Conservation (phyloP, 306 rosid species). For the Carpinus viminea region DNA sequence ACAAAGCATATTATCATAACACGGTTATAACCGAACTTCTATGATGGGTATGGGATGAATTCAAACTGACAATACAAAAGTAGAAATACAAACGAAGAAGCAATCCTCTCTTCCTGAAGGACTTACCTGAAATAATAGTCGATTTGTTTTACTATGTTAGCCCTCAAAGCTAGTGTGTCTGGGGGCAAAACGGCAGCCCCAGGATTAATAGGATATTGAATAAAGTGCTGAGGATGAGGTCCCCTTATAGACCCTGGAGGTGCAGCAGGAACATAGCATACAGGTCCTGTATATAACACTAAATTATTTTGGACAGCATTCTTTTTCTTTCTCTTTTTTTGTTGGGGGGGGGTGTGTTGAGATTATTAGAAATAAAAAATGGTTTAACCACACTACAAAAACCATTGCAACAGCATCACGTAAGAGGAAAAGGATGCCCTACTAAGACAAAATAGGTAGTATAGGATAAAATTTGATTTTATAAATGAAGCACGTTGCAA, state of each 20-base stretch:
- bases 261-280: conserved; percentile 68
- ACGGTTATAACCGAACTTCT: not conserved
- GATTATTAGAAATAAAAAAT: too few relatives aligned
- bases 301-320: conserved; percentile 6
- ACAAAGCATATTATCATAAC: not conserved
- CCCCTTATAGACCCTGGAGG: conserved; percentile 73
- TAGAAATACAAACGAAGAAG: conserved; percentile 15
- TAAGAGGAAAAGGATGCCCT: not conserved
- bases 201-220: conserved; percentile 60
- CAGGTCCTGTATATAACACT: conserved; percentile 57
- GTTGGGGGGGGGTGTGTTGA: too few relatives aligned
- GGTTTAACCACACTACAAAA: not conserved
- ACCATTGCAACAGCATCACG: not conserved
- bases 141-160: conserved; percentile 70
- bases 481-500: not conserved
- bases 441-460: not conserved
- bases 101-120: conserved; percentile 11
- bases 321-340: too few relatives aligned
- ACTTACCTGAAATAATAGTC: conserved; percentile 88
- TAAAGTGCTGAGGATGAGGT: conserved; percentile 55
- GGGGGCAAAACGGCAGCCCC: conserved; percentile 49
- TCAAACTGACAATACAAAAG: not conserved
- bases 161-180: conserved; percentile 53
- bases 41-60: not conserved
- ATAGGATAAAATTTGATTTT: not conserved